Conservation (phyloP, 2,329 filamentous ascomycete species). For the Ophiocordyceps unilateralis region DNA sequence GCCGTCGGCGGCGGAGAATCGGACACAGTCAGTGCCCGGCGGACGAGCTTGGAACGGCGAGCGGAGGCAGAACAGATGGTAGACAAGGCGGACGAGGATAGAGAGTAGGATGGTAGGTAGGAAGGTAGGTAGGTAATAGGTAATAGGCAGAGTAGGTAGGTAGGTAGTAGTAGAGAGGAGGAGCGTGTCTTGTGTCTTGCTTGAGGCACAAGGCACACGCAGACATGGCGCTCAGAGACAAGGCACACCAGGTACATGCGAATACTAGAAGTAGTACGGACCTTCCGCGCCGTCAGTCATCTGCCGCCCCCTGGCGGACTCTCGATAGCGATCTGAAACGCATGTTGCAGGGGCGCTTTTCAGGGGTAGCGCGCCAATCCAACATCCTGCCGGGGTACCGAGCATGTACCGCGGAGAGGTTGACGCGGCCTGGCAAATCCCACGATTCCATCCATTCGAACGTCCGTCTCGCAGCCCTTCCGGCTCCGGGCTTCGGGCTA, state of each 20-base stretch:
- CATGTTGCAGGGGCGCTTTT: background rate
- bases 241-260: background rate
- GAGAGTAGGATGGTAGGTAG: too few relatives aligned
- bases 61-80: too few relatives aligned
- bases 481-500: too few relatives aligned
- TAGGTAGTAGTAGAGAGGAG: background rate
- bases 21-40: too few relatives aligned
- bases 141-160: too few relatives aligned
- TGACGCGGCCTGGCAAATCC: too few relatives aligned
- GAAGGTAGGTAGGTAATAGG: too few relatives aligned
- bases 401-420: background rate
- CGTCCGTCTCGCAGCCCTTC: too few relatives aligned
- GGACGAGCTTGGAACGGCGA: too few relatives aligned
- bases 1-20: background rate
- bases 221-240: too few relatives aligned
- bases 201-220: background rate
- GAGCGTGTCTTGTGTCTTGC: background rate
- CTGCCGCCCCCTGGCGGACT: background rate
- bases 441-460: too few relatives aligned
- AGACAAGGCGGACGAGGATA: too few relatives aligned
- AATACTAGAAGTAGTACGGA: background rate
- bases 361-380: background rate
- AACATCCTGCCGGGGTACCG: background rate
- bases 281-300: background rate
- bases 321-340: background rate